Percentiles rank a stretch among this genome's conserved stretches.
These are phyloP conservation scores for Helotiales sp. DNA, from an alignment of 2,329 filamentous ascomycete genomes.

Conservation along the genomic window DNA sequence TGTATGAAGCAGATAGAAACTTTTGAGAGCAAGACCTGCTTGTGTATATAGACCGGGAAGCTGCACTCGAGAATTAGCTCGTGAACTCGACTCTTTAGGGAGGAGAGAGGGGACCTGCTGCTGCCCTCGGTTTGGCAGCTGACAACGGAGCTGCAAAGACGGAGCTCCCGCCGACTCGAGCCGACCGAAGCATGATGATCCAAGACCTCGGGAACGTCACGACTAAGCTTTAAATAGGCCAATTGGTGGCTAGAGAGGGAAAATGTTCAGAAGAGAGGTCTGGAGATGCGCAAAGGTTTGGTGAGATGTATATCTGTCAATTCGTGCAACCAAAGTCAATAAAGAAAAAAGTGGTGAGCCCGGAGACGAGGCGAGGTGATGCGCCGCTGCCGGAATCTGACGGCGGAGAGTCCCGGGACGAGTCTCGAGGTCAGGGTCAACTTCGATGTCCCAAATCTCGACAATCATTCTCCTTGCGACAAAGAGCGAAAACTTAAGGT, in stretches of 20 bases:
- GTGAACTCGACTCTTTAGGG: slow-evolving; percentile 15
- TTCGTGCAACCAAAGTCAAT: not conserved
- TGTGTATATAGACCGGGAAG: slow-evolving; percentile 14
- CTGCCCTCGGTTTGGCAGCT: slow-evolving; percentile 27
- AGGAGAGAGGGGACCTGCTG: slow-evolving; percentile 13
- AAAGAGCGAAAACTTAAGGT: no score
- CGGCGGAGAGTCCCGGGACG: not conserved
- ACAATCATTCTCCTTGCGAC: no score
- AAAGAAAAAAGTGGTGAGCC: slow-evolving; percentile 1
- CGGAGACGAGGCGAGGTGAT: not conserved
- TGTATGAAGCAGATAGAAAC: slow-evolving; percentile 9
- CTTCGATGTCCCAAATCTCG: not conserved
- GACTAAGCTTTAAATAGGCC: slow-evolving; percentile 1
- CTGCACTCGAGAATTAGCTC: slow-evolving; percentile 10
- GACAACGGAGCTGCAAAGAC: slow-evolving; percentile 23
- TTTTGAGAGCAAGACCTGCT: slow-evolving; percentile 5
- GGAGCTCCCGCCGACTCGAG: slow-evolving; percentile 24
- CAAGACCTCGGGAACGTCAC: not conserved
- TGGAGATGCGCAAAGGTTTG: not conserved
- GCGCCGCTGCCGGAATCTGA: not conserved
- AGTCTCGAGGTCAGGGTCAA: no score
- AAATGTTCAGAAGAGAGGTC: not conserved
- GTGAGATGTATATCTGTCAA: not conserved
- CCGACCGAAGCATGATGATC: slow-evolving; percentile 30
- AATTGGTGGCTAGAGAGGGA: slow-evolving; percentile 8